A percentile compares a stretch with the other conserved stretches of the same genome.
Conservation (phyloP, 2,329 filamentous ascomycete species). For the Sclerotinia minor region DNA sequence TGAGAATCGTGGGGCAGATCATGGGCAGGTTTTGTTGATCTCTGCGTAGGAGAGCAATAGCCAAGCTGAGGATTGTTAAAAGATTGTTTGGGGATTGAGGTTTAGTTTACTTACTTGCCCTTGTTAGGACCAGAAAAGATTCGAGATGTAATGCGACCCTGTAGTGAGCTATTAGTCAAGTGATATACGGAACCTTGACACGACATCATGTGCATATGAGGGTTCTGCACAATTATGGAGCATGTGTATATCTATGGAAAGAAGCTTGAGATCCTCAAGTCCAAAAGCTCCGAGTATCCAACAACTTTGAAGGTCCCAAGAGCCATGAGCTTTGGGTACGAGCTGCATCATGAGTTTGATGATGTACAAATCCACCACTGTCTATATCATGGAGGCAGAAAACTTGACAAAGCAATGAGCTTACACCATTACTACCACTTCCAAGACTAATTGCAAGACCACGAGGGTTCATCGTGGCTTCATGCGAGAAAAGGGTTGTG, state of each 20-base stretch:
- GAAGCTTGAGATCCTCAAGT: too few relatives aligned
- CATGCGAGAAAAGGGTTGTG: not conserved
- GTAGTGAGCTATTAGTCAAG: not conserved
- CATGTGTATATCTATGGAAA: not conserved
- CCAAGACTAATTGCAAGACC: not conserved
- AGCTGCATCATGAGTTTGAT: too few relatives aligned
- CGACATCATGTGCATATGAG: not conserved
- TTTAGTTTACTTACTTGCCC: slow-evolving; percentile 45
- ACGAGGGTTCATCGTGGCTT: not conserved
- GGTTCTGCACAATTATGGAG: not conserved
- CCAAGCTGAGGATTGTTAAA: slow-evolving; percentile 41
- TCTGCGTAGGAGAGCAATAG: slow-evolving; percentile 55
- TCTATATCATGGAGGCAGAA: not conserved
- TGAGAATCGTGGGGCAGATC: slow-evolving; percentile 46
- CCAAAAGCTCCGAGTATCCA: too few relatives aligned
- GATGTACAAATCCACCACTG: not conserved
- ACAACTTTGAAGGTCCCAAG: too few relatives aligned
- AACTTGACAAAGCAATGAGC: too few relatives aligned
- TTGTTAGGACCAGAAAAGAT: slow-evolving; percentile 54
- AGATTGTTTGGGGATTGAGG: not conserved
- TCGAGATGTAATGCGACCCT: slow-evolving; percentile 39
- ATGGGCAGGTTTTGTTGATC: slow-evolving; percentile 48
- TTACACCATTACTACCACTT: not conserved
- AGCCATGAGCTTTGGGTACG: too few relatives aligned
- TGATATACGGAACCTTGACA: not conserved